These are phyloP conservation scores for Pyrenochaeta sp. DNA, from an alignment of 2,329 filamentous ascomycete species.

Conservation along the genomic window DNA sequence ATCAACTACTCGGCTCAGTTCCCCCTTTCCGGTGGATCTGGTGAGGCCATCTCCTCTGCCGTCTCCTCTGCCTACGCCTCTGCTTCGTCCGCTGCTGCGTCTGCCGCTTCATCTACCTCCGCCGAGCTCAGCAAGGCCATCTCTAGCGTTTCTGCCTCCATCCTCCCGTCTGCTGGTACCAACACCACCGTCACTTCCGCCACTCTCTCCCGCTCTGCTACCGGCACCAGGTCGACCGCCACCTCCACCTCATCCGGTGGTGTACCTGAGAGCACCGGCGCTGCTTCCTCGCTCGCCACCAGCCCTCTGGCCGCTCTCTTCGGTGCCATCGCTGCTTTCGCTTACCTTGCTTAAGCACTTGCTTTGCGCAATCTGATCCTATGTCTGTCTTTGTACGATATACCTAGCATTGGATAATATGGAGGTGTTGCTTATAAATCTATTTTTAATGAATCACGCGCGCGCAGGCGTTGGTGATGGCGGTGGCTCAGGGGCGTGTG, in stretches of 20 bases:
- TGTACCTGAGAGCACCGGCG: constrained; percentile 36
- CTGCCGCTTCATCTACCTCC: constrained; percentile 28
- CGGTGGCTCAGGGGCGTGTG: background rate
- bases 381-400: constrained; percentile 21
- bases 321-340: constrained; percentile 52
- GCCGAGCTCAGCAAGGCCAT: constrained; percentile 23
- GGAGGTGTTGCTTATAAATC: constrained; percentile 12
- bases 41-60: constrained; percentile 26
- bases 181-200: constrained; percentile 40
- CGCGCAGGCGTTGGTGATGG: constrained; percentile 8
- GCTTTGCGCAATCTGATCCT: constrained; percentile 1
- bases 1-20: constrained; percentile 67
- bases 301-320: constrained; percentile 52
- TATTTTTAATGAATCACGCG: constrained; percentile 25
- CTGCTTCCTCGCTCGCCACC: constrained; percentile 38
- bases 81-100: constrained; percentile 11
- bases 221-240: constrained; percentile 23
- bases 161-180: constrained; percentile 23
- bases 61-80: constrained; percentile 35
- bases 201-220: constrained; percentile 32
- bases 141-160: constrained; percentile 33
- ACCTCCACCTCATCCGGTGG: constrained; percentile 18
- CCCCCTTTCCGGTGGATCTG: constrained; percentile 45
- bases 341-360: constrained; percentile 49
- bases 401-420: constrained; percentile 29